Evolutionary conservation across 176 grass and related monocot species (phyloP).

Genomic region (Tuctoria greenei): DNA sequence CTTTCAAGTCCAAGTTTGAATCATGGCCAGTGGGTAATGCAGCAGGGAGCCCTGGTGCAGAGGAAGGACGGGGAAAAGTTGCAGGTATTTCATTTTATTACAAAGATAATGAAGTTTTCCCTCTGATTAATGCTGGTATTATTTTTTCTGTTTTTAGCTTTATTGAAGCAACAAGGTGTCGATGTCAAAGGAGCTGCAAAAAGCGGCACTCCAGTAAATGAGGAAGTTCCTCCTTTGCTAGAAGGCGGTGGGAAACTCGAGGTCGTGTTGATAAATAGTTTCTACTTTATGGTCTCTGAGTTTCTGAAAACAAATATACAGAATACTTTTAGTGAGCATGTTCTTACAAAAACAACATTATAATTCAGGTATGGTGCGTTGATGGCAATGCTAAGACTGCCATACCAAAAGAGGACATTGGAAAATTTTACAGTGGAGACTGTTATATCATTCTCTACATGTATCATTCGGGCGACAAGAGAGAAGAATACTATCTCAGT

Average conservation of each 20-base stretch:
- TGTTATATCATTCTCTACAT: slow-evolving; percentile 91
- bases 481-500: slow-evolving; percentile 88
- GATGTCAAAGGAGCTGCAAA: slow-evolving; percentile 84
- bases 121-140: slow-evolving; percentile 25
- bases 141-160: slow-evolving; percentile 50
- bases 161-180: slow-evolving; percentile 92
- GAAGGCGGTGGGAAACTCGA: slow-evolving; percentile 89
- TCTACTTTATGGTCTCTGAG: slow-evolving; percentile 8
- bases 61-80: slow-evolving; percentile 93
- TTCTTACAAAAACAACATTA: slow-evolving; percentile 5
- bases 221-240: slow-evolving; percentile 99
- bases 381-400: slow-evolving; percentile 68
- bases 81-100: slow-evolving; percentile 60
- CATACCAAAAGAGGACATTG: slow-evolving; percentile 77
- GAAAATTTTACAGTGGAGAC: slow-evolving; percentile 93
- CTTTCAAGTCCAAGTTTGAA: slow-evolving; percentile 94
- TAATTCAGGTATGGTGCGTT: slow-evolving; percentile 80
- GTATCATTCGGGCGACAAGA: slow-evolving; percentile 92
- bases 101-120: neutral
- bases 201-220: slow-evolving; percentile 56
- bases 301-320: neutral
- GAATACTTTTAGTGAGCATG: neutral
- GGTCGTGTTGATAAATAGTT: slow-evolving; percentile 48
- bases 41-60: slow-evolving; percentile 53
- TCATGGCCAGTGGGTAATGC: slow-evolving; percentile 71